phyloP scores from a whole-genome alignment of 768 basidiomycete species.

The Tylopilus sp. region DNA sequence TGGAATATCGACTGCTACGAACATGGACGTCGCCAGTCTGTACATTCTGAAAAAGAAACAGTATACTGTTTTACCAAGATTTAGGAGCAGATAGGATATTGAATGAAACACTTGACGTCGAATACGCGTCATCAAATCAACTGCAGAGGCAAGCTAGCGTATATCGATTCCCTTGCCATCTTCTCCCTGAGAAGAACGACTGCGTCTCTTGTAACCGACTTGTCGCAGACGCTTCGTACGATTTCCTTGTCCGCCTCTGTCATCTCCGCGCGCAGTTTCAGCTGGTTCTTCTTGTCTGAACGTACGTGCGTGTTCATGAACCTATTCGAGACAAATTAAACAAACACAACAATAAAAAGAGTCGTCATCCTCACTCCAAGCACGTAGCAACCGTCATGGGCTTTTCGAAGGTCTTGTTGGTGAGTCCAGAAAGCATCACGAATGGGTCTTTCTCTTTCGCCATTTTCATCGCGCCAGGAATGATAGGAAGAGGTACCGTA shows the following conservation, averaged over 20 bases:
- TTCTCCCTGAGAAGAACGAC: constrained; percentile 11
- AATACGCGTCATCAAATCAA: too few species aligned
- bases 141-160: neutral
- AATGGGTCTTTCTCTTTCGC: constrained; percentile 10
- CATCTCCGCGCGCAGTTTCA: constrained; percentile 13
- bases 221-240: constrained; percentile 1
- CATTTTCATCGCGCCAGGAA: neutral
- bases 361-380: neutral
- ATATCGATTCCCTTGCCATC: constrained; percentile 10
- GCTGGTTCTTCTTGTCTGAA: constrained; percentile 14
- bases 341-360: neutral
- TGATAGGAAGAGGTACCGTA: constrained; percentile 6
- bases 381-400: constrained; percentile 12
- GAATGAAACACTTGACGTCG: too few species aligned
- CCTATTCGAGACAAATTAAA: neutral
- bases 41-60: too few species aligned
- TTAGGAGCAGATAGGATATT: too few species aligned
- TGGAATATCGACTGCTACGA: too few species aligned
- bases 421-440: constrained; percentile 5
- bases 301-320: constrained; percentile 15
- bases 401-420: neutral
- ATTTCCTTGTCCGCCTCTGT: constrained; percentile 15
- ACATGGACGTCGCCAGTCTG: too few species aligned
- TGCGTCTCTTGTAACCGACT: neutral
- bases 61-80: too few species aligned